A percentile compares a stretch with the other conserved stretches of the same genome.
Evolutionary conservation across 495 filamentous ascomycete species (phyloP).

Genomic region (Hyaloscypha finlandica): DNA sequence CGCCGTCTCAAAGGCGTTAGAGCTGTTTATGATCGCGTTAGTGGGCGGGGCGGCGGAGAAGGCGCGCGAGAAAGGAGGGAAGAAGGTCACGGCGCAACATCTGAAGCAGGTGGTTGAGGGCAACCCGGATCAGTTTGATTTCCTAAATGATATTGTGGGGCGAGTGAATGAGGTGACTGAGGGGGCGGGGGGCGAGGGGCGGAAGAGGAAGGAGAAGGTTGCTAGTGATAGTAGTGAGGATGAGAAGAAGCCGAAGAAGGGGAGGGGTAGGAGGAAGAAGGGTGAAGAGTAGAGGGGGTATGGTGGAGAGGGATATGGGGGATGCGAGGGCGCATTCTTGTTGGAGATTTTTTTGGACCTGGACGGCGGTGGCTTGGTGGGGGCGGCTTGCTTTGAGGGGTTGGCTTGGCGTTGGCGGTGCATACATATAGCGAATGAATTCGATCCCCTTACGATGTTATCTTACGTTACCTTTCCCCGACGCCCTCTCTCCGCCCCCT

Average conservation of each 20-base stretch:
- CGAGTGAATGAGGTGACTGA: slow-evolving; percentile 75
- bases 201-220: slow-evolving; percentile 22
- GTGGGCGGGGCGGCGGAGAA: slow-evolving; percentile 84
- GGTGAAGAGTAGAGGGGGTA: slow-evolving; percentile 15
- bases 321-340: too few relatives aligned
- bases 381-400: not conserved
- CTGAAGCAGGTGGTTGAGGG: slow-evolving; percentile 85
- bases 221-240: slow-evolving; percentile 25
- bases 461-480: too few relatives aligned
- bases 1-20: slow-evolving; percentile 89
- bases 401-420: not conserved
- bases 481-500: too few relatives aligned
- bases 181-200: slow-evolving; percentile 22
- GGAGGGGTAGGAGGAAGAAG: slow-evolving; percentile 34
- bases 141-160: slow-evolving; percentile 85
- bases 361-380: too few relatives aligned
- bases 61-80: slow-evolving; percentile 77
- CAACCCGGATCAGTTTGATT: slow-evolving; percentile 84
- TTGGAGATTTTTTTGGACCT: too few relatives aligned
- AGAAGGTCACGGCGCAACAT: slow-evolving; percentile 86
- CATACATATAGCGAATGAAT: too few relatives aligned
- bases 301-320: too few relatives aligned
- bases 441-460: too few relatives aligned
- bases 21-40: slow-evolving; percentile 95
- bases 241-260: slow-evolving; percentile 29